Evolutionary conservation across 768 basidiomycete genomes (phyloP), one percentile per base, ranked within the genome.

Genomic region (Kockovaella imperatae): DNA sequence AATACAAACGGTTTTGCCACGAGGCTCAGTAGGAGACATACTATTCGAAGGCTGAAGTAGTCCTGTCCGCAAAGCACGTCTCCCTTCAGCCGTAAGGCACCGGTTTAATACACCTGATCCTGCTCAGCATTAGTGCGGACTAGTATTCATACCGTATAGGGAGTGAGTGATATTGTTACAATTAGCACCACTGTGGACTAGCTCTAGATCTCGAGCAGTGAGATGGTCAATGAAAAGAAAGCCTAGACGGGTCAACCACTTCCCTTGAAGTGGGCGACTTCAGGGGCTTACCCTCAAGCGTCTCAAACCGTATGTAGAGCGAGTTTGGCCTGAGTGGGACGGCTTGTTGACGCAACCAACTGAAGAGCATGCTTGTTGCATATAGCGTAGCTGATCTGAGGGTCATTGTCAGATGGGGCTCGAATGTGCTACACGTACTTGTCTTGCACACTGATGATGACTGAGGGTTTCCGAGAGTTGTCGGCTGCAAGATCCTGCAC

Each of bases 201-300:
- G 76, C 64, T 99, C 95, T 5, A 99, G 77, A 66, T 93, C 90
- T 34, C 79, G 79, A 2, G 82, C 86, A 0, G 86, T 89, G 52
- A 90, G 90, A 0, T 82, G 77, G 63, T 97, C 95, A 54, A 99
- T 84, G 78, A 95, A 78, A 84, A 96, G 86, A 0, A 87, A 91
- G 0, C 91, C 91, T 65, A 24, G 10, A 18, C n/a, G n/a, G 8
- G n/a, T 35, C 4, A 39, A 34, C 13, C 38, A 20, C 11, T 20
- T 20, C n/a, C 35, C 15, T 31, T 38, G 25, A 23, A 15, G 7
- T 40, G n/a, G 15, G 17, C 18, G 25, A 14, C 13, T 11, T 4
- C 4, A 13, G 23, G 3, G 11, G 47, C 62, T 31, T 14, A 74
- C 74, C 75, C 62, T 91, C 86, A 0, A 86, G 81, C 1, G 85